These are phyloP conservation scores for Alternaria sp. DNA, from an alignment of 2,329 filamentous ascomycete species.

Conservation along the genomic window DNA sequence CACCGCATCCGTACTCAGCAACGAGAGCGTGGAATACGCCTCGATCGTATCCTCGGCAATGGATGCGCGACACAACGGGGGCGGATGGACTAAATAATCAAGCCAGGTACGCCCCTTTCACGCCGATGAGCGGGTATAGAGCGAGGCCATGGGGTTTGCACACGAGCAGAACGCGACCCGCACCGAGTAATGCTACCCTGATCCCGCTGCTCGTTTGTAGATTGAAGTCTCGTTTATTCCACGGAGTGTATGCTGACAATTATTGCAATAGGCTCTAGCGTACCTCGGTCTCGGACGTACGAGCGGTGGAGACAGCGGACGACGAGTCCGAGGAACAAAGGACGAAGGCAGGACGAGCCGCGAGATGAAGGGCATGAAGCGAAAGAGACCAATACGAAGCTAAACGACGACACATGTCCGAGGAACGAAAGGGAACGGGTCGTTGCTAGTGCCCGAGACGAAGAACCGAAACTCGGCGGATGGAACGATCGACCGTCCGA, in stretches of 20 bases:
- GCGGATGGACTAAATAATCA: not conserved
- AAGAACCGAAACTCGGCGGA: not conserved
- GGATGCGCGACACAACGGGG: slow-evolving; percentile 5
- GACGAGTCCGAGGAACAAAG: not conserved
- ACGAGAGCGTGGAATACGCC: slow-evolving; percentile 13
- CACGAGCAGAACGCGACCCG: slow-evolving; percentile 17
- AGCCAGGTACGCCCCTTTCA: slow-evolving; percentile 30
- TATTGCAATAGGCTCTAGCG: slow-evolving; percentile 8
- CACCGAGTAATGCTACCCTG: slow-evolving; percentile 34
- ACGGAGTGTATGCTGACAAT: slow-evolving; percentile 6
- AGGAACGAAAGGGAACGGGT: not conserved
- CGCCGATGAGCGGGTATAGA: slow-evolving; percentile 1
- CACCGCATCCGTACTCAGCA: slow-evolving; percentile 10
- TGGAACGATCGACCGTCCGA: not conserved
- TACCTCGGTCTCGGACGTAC: not conserved
- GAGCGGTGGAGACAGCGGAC: not conserved
- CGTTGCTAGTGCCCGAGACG: not conserved
- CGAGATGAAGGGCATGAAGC: not conserved
- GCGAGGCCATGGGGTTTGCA: slow-evolving; percentile 14
- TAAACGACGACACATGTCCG: not conserved
- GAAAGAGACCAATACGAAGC: not conserved
- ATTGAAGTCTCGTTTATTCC: slow-evolving; percentile 15
- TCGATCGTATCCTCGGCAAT: slow-evolving; percentile 19
- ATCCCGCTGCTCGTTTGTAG: slow-evolving; percentile 7
- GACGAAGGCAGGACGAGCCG: not conserved